Base-by-base conservation (phyloP, 2,329 filamentous ascomycete species). In the Penicillium freii region DNA sequence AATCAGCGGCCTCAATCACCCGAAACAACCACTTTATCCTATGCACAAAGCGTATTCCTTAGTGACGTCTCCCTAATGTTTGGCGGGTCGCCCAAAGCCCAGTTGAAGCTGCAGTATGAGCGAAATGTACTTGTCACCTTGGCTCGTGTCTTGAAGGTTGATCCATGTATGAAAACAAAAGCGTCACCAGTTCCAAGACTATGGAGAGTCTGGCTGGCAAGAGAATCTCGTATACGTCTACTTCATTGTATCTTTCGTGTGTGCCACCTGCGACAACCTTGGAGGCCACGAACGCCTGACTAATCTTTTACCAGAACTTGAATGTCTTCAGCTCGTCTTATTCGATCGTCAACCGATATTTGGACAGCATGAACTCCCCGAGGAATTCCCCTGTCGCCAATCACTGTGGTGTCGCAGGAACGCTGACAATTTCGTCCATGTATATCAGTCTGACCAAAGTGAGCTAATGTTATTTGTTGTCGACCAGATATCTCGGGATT, bases 61-160 rank as follows among this genome's bases (percentile, higher is more conserved):
- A 25, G 17, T 17, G 19, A 51, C 9, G 29, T 44, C 25, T 44
- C 13, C 29, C 15, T 34, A 9, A 44, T 51, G 49, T 51, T 51
- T 44, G 49, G 29, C 29, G 49, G 49, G 4, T 51, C 39, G 3
- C 39, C 27, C 23, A 44, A 51, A 27, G 27, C 49, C 15, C 39
- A 51, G 38, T 34, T 51, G 17, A 51, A 33, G 39, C 29, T 51
- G 39, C 49, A 51, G 21, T 51, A 51, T 44, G 49, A 51, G 21
- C 49, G 49, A 44, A 51, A 44, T 34, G 27, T 19, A 27, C 49
- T 51, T 6, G 39, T 44, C 10, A 51, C 39, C 13, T 51, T 44
- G 29, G 49, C 39, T 15, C 49, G 49, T 51, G 29, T 15, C 27
- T 51, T 51, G 29, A 51, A 51, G 39, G 15, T 17, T 17, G 49